phyloP scores from a whole-genome alignment of 1,139 yeast species.

The Magnusiomyces sp. region DNA sequence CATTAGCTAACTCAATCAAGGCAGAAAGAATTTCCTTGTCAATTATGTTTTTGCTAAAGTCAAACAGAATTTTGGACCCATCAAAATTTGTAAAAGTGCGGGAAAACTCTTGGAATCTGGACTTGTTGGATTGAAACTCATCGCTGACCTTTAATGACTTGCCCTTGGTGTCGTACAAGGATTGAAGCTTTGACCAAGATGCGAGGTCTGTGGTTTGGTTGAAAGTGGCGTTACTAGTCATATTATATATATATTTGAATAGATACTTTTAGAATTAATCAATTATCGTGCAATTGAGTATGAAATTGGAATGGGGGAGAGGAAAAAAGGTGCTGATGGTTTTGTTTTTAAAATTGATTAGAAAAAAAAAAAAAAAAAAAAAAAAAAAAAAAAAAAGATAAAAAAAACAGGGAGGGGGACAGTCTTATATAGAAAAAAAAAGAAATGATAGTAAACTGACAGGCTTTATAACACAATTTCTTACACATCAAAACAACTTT shows the following conservation, averaged over 20 bases:
- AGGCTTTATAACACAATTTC: too few species aligned
- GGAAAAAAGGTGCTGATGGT: background rate
- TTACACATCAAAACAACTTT: too few species aligned
- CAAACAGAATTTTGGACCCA: conserved; percentile 81
- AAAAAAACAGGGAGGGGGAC: background rate
- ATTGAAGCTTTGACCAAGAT: conserved; percentile 76
- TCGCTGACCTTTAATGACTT: conserved; percentile 64
- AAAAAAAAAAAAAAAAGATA: background rate
- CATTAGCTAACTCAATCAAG: conserved; percentile 74
- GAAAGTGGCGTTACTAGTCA: conserved; percentile 41
- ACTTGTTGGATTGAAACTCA: conserved; percentile 65
- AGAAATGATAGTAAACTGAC: background rate
- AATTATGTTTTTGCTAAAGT: conserved; percentile 87
- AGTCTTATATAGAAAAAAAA: background rate
- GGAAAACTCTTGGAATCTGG: conserved; percentile 68
- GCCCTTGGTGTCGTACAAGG: conserved; percentile 58
- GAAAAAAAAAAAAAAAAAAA: background rate
- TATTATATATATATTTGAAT: background rate
- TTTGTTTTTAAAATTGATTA: background rate
- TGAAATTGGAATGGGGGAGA: background rate
- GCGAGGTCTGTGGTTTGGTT: conserved; percentile 67
- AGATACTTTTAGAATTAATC: background rate
- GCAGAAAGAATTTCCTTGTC: conserved; percentile 68
- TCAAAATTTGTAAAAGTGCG: conserved; percentile 75
- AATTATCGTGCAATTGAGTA: background rate